Conservation (phyloP, 345 rosid genomes). For the Murraya paniculata region DNA sequence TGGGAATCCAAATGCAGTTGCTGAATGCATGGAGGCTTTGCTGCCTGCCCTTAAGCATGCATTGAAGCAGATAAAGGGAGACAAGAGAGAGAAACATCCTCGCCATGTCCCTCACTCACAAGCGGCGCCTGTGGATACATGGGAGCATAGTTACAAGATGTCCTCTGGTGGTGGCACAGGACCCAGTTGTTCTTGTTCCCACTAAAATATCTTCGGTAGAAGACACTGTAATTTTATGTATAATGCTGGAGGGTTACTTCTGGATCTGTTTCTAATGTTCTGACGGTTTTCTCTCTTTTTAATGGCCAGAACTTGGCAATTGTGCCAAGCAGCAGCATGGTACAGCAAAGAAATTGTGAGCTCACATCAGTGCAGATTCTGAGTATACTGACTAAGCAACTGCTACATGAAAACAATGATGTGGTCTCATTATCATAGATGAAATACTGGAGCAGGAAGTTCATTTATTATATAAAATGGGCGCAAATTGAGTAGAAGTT, state of each 20-base stretch:
- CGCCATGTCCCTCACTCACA: slow-evolving; percentile 76
- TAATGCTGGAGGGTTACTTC: not conserved
- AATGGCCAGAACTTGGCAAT: not conserved
- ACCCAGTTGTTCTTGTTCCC: slow-evolving; percentile 54
- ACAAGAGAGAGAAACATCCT: slow-evolving; percentile 92
- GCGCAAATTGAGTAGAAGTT: too few species aligned
- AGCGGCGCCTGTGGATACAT: slow-evolving; percentile 49
- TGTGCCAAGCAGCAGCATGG: too few species aligned
- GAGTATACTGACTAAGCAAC: too few species aligned
- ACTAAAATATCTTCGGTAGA: slow-evolving; percentile 20
- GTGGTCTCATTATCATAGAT: too few species aligned
- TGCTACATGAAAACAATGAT: too few species aligned
- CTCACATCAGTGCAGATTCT: too few species aligned
- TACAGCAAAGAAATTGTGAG: too few species aligned
- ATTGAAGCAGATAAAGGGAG: slow-evolving; percentile 82
- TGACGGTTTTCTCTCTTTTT: not conserved
- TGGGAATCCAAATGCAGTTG: slow-evolving; percentile 92
- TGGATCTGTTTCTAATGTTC: not conserved
- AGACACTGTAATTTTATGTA: not conserved
- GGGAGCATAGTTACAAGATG: slow-evolving; percentile 67
- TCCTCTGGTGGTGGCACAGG: slow-evolving; percentile 37
- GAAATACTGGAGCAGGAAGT: too few species aligned
- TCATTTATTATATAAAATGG: too few species aligned
- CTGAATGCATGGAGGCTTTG: slow-evolving; percentile 92
- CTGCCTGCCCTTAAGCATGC: slow-evolving; percentile 89